Conservation (phyloP, 2,329 filamentous ascomycete genomes). For the Dothistroma septosporum region DNA sequence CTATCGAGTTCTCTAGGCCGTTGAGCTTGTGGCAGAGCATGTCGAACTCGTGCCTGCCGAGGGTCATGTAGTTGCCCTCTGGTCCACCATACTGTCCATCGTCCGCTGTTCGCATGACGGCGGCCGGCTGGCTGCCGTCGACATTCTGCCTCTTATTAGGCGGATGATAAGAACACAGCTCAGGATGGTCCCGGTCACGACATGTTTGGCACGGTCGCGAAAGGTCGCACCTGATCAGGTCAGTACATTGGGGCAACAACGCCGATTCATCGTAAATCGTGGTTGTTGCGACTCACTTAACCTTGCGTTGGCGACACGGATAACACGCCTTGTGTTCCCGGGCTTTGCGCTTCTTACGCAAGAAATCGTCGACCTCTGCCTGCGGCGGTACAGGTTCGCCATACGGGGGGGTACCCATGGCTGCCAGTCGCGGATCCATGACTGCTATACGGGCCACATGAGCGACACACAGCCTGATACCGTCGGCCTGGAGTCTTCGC, state of each 20-base stretch:
- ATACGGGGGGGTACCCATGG: conserved; percentile 14
- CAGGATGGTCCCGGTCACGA: conserved; percentile 49
- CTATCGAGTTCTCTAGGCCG: conserved; percentile 45
- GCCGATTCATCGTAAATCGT: not conserved
- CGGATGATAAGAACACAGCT: conserved; percentile 44
- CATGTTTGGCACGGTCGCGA: conserved; percentile 49
- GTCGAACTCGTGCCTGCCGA: conserved; percentile 43
- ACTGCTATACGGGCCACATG: not conserved
- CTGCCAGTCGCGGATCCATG: conserved; percentile 24
- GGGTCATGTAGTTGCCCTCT: conserved; percentile 26
- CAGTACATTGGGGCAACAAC: not conserved
- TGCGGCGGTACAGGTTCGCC: conserved; percentile 32
- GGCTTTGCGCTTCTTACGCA: conserved; percentile 49
- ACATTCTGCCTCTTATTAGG: conserved; percentile 36
- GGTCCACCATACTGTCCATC: conserved; percentile 11
- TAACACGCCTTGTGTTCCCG: conserved; percentile 52
- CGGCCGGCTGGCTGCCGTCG: conserved; percentile 17
- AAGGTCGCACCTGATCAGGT: conserved; percentile 41
- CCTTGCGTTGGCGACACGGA: conserved; percentile 45
- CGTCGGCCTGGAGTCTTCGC: not conserved
- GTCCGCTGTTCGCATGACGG: conserved; percentile 21
- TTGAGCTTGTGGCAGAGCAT: conserved; percentile 47
- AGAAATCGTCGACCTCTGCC: conserved; percentile 48
- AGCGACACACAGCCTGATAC: not conserved
- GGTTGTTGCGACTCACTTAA: conserved; percentile 26